A percentile compares a stretch with the other conserved stretches of the same genome.
Evolutionary conservation across 2,329 filamentous ascomycete genomes (phyloP).

Genomic region (Cladobotryum protrusum): DNA sequence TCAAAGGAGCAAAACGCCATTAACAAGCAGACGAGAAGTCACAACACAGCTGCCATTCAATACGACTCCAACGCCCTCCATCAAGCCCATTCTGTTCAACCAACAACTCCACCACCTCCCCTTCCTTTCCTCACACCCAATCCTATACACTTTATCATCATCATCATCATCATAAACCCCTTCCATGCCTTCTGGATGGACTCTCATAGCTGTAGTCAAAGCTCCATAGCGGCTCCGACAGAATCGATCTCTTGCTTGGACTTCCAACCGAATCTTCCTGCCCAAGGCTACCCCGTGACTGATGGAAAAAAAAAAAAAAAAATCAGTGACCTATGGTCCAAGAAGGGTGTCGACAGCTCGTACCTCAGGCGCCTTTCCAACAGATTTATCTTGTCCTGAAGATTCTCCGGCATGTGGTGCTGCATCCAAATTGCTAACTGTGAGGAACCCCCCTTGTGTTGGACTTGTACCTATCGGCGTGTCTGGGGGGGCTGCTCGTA

Average conservation of each 20-base stretch:
- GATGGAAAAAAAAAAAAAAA: slow-evolving; percentile 15
- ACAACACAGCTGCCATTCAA: neutral
- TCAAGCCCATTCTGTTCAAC: neutral
- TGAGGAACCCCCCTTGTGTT: slow-evolving; percentile 26
- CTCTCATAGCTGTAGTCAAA: slow-evolving; percentile 52
- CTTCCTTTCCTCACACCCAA: neutral
- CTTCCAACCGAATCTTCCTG: slow-evolving; percentile 36
- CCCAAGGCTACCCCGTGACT: slow-evolving; percentile 25
- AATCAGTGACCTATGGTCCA: slow-evolving; percentile 37
- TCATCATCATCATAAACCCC: slow-evolving; percentile 1
- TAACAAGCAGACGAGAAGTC: neutral
- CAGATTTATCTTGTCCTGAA: slow-evolving; percentile 16
- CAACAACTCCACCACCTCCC: neutral
- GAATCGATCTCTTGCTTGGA: slow-evolving; percentile 45
- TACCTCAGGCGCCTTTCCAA: slow-evolving; percentile 42
- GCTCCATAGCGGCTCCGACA: slow-evolving; percentile 59
- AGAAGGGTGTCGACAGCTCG: slow-evolving; percentile 46
- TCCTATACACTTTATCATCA: too few species aligned
- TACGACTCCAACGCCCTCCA: neutral
- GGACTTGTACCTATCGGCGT: slow-evolving; percentile 37
- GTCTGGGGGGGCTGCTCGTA: slow-evolving; percentile 43
- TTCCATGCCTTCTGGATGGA: slow-evolving; percentile 19
- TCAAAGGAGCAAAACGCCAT: neutral
- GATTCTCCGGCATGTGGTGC: slow-evolving; percentile 21
- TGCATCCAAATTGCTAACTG: slow-evolving; percentile 15